Percentiles rank a stretch among this genome's conserved stretches.
Evolutionary conservation across 441 rosid species (phyloP).

Genomic region (Bocquillonia castaneifolia): DNA sequence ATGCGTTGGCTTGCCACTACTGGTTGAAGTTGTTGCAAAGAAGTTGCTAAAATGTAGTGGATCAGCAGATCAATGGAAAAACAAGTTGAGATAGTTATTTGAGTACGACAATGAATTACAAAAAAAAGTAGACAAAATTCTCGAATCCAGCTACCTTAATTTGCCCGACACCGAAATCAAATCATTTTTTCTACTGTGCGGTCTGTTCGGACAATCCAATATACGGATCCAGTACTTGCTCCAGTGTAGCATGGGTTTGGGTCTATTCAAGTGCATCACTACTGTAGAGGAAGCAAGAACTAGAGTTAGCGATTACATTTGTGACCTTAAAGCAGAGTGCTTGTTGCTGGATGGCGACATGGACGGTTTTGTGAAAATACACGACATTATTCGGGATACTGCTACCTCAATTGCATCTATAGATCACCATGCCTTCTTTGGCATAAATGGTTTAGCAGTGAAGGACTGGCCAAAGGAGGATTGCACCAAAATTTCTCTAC

Average conservation of each 20-base stretch:
- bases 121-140: background rate
- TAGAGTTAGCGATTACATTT: background rate
- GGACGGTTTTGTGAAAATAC: background rate
- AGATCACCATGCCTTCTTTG: background rate
- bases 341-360: background rate
- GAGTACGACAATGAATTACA: background rate
- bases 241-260: slow-evolving; percentile 7
- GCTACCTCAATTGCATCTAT: slow-evolving; percentile 1
- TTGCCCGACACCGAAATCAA: background rate
- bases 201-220: slow-evolving; percentile 1
- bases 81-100: background rate
- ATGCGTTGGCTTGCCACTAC: slow-evolving; percentile 9
- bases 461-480: background rate
- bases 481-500: background rate
- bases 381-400: slow-evolving; percentile 3
- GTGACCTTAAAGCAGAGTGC: background rate
- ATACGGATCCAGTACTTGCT: background rate
- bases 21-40: background rate
- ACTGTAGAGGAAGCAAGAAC: background rate
- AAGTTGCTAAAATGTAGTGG: background rate
- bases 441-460: background rate
- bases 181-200: slow-evolving; percentile 17
- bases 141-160: slow-evolving; percentile 15
- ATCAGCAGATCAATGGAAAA: background rate
- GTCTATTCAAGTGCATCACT: background rate